A percentile compares a stretch with the other conserved stretches of the same genome.
Conservation (phyloP, 2,329 filamentous ascomycete genomes). For the Fusarium hainanense region DNA sequence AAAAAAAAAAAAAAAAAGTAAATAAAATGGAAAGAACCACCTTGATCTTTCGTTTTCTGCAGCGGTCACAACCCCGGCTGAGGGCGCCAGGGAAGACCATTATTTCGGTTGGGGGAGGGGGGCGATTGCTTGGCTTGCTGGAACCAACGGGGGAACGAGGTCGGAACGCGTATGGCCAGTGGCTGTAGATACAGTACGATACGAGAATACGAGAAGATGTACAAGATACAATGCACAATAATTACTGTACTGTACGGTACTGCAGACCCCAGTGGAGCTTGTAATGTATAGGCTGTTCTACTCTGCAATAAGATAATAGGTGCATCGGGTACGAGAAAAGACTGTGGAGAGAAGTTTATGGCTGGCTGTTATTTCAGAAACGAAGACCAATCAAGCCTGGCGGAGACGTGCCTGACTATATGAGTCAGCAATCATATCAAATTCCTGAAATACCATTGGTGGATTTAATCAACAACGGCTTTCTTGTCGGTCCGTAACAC, state of each 20-base stretch:
- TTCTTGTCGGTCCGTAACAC: not conserved
- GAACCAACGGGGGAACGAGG: not conserved
- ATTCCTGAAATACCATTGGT: slow-evolving; percentile 3
- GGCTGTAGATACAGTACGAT: not conserved
- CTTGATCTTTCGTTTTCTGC: slow-evolving; percentile 33
- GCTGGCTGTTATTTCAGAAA: not conserved
- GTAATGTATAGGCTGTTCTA: not conserved
- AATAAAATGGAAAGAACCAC: not conserved
- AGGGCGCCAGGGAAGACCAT: slow-evolving; percentile 34
- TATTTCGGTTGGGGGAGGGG: not conserved
- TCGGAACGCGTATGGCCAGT: not conserved
- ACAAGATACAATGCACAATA: not conserved
- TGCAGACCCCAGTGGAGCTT: slow-evolving; percentile 10
- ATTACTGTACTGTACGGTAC: not conserved
- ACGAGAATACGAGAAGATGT: not conserved
- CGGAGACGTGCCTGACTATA: not conserved
- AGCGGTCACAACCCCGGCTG: slow-evolving; percentile 29
- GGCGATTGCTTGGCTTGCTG: not conserved
- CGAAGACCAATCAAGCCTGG: slow-evolving; percentile 12
- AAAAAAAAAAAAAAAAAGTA: not conserved
- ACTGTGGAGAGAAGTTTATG: slow-evolving; percentile 19
- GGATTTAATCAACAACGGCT: not conserved
- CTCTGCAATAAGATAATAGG: not conserved
- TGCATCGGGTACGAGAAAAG: not conserved
- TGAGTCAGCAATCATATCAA: slow-evolving; percentile 16